These are phyloP conservation scores for Dactylonectria macrodidyma DNA, from an alignment of 2,329 filamentous ascomycete species.

Conservation along the genomic window DNA sequence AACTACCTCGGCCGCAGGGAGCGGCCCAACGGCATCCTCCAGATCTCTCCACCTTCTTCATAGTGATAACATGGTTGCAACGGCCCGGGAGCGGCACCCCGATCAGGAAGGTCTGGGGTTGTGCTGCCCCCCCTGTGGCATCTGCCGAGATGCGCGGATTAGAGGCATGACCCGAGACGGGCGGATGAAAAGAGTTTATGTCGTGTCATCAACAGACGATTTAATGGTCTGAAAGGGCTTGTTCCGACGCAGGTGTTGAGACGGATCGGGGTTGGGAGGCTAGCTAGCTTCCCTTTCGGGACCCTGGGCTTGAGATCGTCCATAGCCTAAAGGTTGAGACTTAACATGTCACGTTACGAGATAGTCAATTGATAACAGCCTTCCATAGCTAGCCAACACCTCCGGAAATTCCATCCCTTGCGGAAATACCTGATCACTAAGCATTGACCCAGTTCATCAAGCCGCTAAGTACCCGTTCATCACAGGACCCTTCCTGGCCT, in stretches of 20 bases:
- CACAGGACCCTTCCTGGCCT: not conserved
- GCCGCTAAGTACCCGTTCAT: not conserved
- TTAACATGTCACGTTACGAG: not conserved
- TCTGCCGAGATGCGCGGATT: not conserved
- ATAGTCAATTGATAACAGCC: not conserved
- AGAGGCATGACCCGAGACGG: not conserved
- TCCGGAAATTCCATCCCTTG: not conserved
- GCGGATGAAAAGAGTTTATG: too few species aligned
- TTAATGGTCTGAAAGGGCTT: too few species aligned
- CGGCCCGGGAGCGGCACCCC: constrained; percentile 12
- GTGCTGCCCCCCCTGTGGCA: not conserved
- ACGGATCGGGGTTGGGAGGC: not conserved
- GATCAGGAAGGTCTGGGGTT: constrained; percentile 27
- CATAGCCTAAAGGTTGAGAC: not conserved
- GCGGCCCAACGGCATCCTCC: not conserved
- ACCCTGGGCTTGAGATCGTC: not conserved
- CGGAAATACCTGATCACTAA: not conserved
- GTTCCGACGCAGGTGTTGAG: not conserved
- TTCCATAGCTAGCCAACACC: not conserved
- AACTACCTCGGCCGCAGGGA: not conserved
- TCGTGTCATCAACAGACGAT: constrained; percentile 7
- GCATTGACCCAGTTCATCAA: not conserved
- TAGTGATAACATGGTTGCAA: constrained; percentile 26
- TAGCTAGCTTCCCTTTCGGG: constrained; percentile 7
- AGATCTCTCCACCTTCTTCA: constrained; percentile 20